Percentiles rank a stretch among this genome's conserved stretches.
phyloP scores from a whole-genome alignment of 805 yeast species.

The Metschnikowia kofuensis region DNA sequence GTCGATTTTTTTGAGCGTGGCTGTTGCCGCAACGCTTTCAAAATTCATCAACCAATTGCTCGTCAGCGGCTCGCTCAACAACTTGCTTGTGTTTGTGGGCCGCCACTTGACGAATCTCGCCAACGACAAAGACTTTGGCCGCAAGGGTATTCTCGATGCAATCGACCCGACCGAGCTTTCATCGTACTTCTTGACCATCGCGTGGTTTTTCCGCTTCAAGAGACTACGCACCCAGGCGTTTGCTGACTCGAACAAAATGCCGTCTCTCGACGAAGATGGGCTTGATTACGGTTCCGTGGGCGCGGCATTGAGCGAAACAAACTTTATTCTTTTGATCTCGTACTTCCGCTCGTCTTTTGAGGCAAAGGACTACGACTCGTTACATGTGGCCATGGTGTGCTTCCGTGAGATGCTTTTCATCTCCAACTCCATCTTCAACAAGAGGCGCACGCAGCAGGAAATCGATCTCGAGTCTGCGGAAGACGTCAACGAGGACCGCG shows the following conservation, averaged over 20 bases:
- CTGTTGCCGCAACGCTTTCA: constrained; percentile 29
- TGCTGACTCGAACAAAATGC: constrained; percentile 1
- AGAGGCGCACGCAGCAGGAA: constrained; percentile 15
- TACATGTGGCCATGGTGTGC: constrained; percentile 68
- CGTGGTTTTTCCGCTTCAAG: constrained; percentile 79
- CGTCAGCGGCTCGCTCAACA: constrained; percentile 72
- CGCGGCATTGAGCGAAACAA: constrained; percentile 57
- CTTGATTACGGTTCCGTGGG: constrained; percentile 46
- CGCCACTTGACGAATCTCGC: constrained; percentile 17
- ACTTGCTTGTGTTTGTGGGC: constrained; percentile 53
- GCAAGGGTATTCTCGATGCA: constrained; percentile 26
- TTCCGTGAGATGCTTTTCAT: constrained; percentile 60
- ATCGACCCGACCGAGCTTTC: constrained; percentile 40
- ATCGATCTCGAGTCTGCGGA: constrained; percentile 24
- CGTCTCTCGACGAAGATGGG: constrained; percentile 25
- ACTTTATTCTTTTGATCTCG: constrained; percentile 51
- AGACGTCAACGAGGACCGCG: constrained; percentile 46
- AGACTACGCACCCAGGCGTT: constrained; percentile 26
- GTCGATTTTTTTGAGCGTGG: constrained; percentile 27
- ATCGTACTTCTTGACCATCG: constrained; percentile 51
- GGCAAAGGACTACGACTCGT: constrained; percentile 51
- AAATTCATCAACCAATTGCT: constrained; percentile 55
- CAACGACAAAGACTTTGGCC: constrained; percentile 14
- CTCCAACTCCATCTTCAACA: constrained; percentile 41
- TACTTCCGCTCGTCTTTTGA: constrained; percentile 43